phyloP scores from a whole-genome alignment of 148 eudicot species.

The Polygonum aviculare region DNA sequence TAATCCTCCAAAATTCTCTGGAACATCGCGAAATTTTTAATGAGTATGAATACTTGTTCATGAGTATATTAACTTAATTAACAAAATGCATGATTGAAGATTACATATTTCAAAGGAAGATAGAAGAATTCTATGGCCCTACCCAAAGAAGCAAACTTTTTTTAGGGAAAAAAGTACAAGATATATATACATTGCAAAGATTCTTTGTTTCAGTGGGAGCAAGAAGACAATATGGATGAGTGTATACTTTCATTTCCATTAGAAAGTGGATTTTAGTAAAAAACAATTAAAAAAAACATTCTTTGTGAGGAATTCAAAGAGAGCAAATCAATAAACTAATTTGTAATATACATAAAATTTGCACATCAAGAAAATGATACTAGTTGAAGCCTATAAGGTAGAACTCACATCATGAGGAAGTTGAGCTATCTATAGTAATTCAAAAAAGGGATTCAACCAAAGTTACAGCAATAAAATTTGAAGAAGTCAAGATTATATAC shows the following conservation, averaged over 20 bases:
- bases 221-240: slow-evolving; percentile 8
- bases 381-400: not conserved
- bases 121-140: not conserved
- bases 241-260: not conserved
- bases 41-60: not conserved
- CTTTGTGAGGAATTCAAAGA: not conserved
- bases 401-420: not conserved
- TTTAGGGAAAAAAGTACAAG: not conserved
- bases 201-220: slow-evolving; percentile 3
- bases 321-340: not conserved
- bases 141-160: not conserved
- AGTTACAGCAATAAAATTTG: too few relatives aligned
- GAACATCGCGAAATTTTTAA: not conserved
- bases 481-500: too few relatives aligned
- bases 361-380: slow-evolving; percentile 3
- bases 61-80: not conserved
- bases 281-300: not conserved
- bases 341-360: not conserved
- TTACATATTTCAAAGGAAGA: not conserved
- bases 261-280: not conserved
- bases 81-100: not conserved
- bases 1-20: slow-evolving; percentile 27
- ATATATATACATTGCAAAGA: not conserved
- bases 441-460: not conserved
- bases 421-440: not conserved